Evolutionary conservation across 257 asterid species (phyloP).

Genomic region (Datura wrightii): DNA sequence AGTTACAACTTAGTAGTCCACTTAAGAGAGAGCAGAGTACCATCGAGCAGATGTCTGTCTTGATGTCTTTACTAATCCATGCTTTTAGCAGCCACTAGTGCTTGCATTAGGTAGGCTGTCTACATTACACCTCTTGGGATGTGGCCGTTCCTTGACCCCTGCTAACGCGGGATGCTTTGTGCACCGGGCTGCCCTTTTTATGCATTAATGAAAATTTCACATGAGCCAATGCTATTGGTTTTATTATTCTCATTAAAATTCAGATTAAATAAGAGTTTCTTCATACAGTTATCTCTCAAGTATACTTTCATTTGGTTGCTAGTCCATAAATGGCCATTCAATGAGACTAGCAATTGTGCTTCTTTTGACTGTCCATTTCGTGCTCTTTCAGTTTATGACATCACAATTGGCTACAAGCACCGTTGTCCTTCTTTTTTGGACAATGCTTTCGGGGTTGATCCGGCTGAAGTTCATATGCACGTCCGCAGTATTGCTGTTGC

Average conservation of each 20-base stretch:
- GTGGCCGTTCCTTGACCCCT: no score
- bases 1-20: background rate
- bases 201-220: background rate
- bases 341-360: background rate
- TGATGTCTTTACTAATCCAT: background rate
- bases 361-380: conserved; percentile 24
- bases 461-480: conserved; percentile 88
- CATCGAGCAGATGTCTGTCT: background rate
- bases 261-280: conserved; percentile 2
- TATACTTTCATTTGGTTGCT: conserved; percentile 1
- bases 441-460: conserved; percentile 82
- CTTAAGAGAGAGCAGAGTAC: conserved; percentile 5
- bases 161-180: no score
- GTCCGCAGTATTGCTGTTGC: conserved; percentile 55
- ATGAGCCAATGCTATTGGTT: background rate
- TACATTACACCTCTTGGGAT: no score
- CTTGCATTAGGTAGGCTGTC: no score
- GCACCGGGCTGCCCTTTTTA: background rate
- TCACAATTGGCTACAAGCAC: conserved; percentile 78
- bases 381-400: conserved; percentile 70
- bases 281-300: background rate
- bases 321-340: background rate
- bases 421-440: conserved; percentile 83
- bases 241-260: background rate
- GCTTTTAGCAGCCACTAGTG: no score